A percentile compares a stretch with the other conserved stretches of the same genome.
Conservation (phyloP, 306 rosid species). For the Alnus rubra region DNA sequence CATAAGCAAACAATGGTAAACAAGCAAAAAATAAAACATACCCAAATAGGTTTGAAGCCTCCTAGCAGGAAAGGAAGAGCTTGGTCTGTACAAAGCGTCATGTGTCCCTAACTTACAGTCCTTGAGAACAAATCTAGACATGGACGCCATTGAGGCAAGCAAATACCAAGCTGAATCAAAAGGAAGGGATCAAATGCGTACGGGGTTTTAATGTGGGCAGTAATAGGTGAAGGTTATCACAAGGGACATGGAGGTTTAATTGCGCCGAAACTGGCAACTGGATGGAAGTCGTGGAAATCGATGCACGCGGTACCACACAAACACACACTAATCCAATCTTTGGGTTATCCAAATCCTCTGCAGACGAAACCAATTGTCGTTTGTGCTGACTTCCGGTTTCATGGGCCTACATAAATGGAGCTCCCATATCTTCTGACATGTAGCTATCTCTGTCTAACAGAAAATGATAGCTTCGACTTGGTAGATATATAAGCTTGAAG, state of each 20-base stretch:
- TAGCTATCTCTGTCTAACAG: background rate
- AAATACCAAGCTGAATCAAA: background rate
- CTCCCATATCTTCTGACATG: too few species aligned
- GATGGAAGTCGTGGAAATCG: slow-evolving; percentile 40
- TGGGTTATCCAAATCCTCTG: slow-evolving; percentile 27
- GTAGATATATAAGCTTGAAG: background rate
- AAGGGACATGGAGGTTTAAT: background rate
- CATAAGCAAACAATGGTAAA: background rate
- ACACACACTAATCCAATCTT: background rate
- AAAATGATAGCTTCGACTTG: background rate
- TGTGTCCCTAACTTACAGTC: slow-evolving; percentile 36
- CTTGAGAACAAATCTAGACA: slow-evolving; percentile 49
- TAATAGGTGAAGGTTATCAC: background rate
- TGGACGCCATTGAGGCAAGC: slow-evolving; percentile 54
- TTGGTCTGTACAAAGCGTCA: slow-evolving; percentile 35
- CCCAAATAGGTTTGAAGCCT: slow-evolving; percentile 50
- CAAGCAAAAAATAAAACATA: slow-evolving; percentile 27
- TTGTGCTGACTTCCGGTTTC: background rate
- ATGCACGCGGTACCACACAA: slow-evolving; percentile 26
- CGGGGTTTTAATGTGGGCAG: background rate
- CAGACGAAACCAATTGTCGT: background rate
- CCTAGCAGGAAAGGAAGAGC: slow-evolving; percentile 27
- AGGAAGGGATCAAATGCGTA: background rate
- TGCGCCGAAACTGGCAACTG: background rate
- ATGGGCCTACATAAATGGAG: background rate